These are phyloP conservation scores for Sophora flavescens DNA, from an alignment of 306 rosid species.

Conservation along the genomic window DNA sequence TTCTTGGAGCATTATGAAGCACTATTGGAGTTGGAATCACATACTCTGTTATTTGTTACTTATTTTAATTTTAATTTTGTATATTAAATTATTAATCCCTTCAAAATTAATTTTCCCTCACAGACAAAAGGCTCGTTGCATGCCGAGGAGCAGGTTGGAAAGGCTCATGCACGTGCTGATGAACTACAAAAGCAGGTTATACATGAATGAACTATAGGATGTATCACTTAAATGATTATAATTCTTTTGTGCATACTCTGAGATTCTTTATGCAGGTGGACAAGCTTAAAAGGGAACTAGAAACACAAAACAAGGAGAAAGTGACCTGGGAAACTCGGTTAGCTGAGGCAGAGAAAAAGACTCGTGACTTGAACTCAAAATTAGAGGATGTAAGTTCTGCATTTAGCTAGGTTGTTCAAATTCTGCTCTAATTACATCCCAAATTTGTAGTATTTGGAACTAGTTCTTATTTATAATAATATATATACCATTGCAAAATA, in stretches of 20 bases:
- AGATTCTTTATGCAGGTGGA: conserved; percentile 63
- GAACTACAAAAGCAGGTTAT: conserved; percentile 89
- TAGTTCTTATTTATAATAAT: conserved; percentile 17
- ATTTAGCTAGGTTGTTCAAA: conserved; percentile 17
- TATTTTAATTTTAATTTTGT: background rate
- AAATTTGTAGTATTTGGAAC: conserved; percentile 25
- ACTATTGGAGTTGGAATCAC: background rate
- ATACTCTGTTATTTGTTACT: background rate
- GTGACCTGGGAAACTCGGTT: conserved; percentile 67
- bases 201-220: conserved; percentile 27
- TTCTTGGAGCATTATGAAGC: conserved; percentile 26
- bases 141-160: conserved; percentile 74
- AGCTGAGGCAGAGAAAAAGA: conserved; percentile 66
- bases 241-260: conserved; percentile 26
- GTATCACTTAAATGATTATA: background rate
- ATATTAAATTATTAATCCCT: background rate
- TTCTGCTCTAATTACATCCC: conserved; percentile 14
- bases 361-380: conserved; percentile 63
- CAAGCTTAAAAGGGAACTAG: conserved; percentile 63
- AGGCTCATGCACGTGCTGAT: conserved; percentile 89
- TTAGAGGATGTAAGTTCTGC: conserved; percentile 66
- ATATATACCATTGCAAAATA: conserved; percentile 6
- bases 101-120: conserved; percentile 24
- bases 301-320: conserved; percentile 66
- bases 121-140: conserved; percentile 72